A percentile compares a stretch with the other conserved stretches of the same genome.
Conservation (phyloP, 169 alveolate species). For the Babesia divergens region DNA sequence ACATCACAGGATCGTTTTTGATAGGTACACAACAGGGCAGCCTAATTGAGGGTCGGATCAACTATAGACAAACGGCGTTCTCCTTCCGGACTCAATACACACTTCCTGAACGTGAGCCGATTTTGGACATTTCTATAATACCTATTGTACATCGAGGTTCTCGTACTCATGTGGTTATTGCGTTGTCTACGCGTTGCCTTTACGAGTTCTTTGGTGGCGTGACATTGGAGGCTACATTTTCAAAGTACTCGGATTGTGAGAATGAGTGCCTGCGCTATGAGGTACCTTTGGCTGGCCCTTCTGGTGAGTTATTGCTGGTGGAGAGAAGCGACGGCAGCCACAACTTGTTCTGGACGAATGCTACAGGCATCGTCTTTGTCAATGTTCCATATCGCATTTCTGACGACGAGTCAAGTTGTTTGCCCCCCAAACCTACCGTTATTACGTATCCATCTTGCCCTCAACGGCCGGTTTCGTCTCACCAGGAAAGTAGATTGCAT, state of each 20-base stretch:
- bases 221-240: constrained; percentile 49
- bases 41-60: constrained; percentile 50
- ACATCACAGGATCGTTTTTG: constrained; percentile 50
- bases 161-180: constrained; percentile 48
- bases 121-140: constrained; percentile 33
- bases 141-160: constrained; percentile 41
- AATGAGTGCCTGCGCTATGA: constrained; percentile 30
- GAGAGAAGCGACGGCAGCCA: constrained; percentile 64
- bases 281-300: constrained; percentile 62
- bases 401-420: constrained; percentile 29
- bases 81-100: constrained; percentile 31
- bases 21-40: constrained; percentile 63
- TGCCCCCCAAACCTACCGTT: constrained; percentile 28
- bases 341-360: constrained; percentile 59
- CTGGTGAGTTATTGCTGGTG: constrained; percentile 40
- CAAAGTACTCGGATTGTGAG: constrained; percentile 22
- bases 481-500: constrained; percentile 23
- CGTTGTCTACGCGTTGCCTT: constrained; percentile 42
- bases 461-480: constrained; percentile 31
- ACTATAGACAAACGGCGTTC: constrained; percentile 22
- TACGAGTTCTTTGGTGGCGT: constrained; percentile 63
- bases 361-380: constrained; percentile 50
- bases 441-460: constrained; percentile 44
- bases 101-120: constrained; percentile 54
- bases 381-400: constrained; percentile 31